phyloP scores from a whole-genome alignment of 257 asterid species.

The Galeopsis tetrahit region DNA sequence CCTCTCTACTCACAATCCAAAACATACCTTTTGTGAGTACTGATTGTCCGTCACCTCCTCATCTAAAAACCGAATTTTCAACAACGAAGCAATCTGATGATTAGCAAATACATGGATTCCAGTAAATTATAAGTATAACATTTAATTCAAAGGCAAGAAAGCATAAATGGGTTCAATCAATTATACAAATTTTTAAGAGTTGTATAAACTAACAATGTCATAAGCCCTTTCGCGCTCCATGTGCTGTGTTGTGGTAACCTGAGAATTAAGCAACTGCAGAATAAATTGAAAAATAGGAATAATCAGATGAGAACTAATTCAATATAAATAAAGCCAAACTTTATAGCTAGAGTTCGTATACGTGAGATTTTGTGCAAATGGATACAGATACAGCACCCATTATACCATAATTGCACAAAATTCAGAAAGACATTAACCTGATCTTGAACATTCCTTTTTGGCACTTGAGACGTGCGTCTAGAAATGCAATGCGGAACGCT shows the following conservation, averaged over 20 bases:
- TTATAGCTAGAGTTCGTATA: neutral
- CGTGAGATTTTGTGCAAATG: neutral
- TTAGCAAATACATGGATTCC: neutral
- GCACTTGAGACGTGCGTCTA: conserved; percentile 68
- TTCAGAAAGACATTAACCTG: conserved; percentile 50
- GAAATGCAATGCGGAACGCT: conserved; percentile 90
- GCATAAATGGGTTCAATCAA: conserved; percentile 20
- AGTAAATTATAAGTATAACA: conserved; percentile 1
- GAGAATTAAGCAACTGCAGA: conserved; percentile 85
- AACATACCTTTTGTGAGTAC: conserved; percentile 73
- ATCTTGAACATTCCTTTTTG: conserved; percentile 79
- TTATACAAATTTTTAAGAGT: conserved; percentile 3
- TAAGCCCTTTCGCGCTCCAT: conserved; percentile 97
- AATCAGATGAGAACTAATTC: neutral
- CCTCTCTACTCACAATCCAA: neutral
- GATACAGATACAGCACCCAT: neutral
- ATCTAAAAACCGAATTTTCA: conserved; percentile 87
- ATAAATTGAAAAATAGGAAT: conserved; percentile 19
- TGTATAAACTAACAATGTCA: conserved; percentile 70
- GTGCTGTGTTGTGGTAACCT: conserved; percentile 90
- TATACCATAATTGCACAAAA: neutral
- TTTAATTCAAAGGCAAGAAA: conserved; percentile 1
- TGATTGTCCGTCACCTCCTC: conserved; percentile 74
- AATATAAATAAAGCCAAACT: neutral
- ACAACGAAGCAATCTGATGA: conserved; percentile 81